Evolutionary conservation across 2,329 filamentous ascomycete genomes (phyloP).

Genomic region (Exophiala aquamarina): DNA sequence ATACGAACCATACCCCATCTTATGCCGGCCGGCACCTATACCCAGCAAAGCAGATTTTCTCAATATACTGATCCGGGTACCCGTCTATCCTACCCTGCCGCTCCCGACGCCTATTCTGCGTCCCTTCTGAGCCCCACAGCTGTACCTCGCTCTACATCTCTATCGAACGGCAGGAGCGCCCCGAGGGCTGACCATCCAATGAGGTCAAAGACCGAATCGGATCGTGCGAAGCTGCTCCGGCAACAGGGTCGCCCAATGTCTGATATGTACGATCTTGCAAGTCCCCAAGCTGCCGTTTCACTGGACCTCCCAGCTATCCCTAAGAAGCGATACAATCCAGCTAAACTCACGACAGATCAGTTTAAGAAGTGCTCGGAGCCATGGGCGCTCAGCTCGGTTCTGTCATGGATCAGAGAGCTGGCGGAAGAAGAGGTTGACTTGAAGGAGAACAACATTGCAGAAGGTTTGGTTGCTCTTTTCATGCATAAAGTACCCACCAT

Average conservation of each 20-base stretch:
- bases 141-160: conserved; percentile 74
- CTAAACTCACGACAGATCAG: conserved; percentile 77
- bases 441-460: conserved; percentile 78
- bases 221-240: conserved; percentile 55
- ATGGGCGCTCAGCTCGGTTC: conserved; percentile 88
- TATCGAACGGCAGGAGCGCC: conserved; percentile 78
- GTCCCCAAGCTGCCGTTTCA: conserved; percentile 54
- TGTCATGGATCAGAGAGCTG: conserved; percentile 82
- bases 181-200: conserved; percentile 79
- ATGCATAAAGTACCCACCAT: conserved; percentile 95
- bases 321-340: conserved; percentile 79
- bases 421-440: conserved; percentile 89
- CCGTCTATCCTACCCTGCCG: conserved; percentile 35
- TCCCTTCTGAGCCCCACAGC: conserved; percentile 44
- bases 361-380: conserved; percentile 84
- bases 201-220: conserved; percentile 90
- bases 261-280: conserved; percentile 52
- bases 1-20: conserved; percentile 48
- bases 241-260: conserved; percentile 56
- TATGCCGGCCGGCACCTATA: conserved; percentile 61
- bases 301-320: conserved; percentile 86
- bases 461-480: conserved; percentile 85
- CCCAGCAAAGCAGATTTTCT: conserved; percentile 51
- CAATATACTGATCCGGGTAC: conserved; percentile 38
- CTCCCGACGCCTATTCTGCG: conserved; percentile 54